phyloP scores from a whole-genome alignment of 345 rosid genomes.

The Citrus glauca region DNA sequence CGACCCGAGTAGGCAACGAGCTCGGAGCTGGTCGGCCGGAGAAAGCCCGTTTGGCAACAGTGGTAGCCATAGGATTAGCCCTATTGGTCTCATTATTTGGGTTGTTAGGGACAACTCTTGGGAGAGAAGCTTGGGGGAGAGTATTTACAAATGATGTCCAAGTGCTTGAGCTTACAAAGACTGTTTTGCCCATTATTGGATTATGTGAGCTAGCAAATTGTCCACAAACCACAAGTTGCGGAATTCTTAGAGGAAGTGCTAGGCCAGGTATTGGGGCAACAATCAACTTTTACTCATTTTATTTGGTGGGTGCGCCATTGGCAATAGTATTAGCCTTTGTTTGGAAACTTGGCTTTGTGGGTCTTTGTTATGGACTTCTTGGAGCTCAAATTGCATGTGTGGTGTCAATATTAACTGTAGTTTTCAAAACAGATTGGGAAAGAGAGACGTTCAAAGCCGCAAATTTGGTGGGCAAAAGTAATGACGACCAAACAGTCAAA shows the following conservation, averaged over 20 bases:
- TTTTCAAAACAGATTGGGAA: slow-evolving; percentile 78
- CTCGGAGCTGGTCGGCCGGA: slow-evolving; percentile 72
- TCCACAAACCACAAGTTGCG: slow-evolving; percentile 92
- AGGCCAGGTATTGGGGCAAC: slow-evolving; percentile 71
- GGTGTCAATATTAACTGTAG: slow-evolving; percentile 54
- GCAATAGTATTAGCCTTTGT: slow-evolving; percentile 62
- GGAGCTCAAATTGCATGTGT: slow-evolving; percentile 81
- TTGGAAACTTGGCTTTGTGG: slow-evolving; percentile 65
- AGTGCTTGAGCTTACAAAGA: slow-evolving; percentile 51
- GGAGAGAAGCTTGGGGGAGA: slow-evolving; percentile 66
- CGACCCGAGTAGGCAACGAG: slow-evolving; percentile 83
- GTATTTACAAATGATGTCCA: slow-evolving; percentile 53
- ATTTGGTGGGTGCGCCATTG: slow-evolving; percentile 77
- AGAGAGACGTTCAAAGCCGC: slow-evolving; percentile 64
- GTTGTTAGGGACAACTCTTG: slow-evolving; percentile 53
- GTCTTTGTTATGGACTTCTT: slow-evolving; percentile 83
- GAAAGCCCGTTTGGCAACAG: slow-evolving; percentile 56
- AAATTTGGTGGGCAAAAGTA: slow-evolving; percentile 52
- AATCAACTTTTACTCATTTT: slow-evolving; percentile 73
- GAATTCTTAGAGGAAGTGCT: slow-evolving; percentile 80
- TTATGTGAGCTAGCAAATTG: slow-evolving; percentile 91
- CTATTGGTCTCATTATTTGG: slow-evolving; percentile 48
- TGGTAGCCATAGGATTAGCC: slow-evolving; percentile 57
- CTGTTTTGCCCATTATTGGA: slow-evolving; percentile 75
- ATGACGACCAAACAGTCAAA: slow-evolving; percentile 29